Evolutionary conservation across 2,329 filamentous ascomycete species (phyloP).

Genomic region (Calonectria naviculata): DNA sequence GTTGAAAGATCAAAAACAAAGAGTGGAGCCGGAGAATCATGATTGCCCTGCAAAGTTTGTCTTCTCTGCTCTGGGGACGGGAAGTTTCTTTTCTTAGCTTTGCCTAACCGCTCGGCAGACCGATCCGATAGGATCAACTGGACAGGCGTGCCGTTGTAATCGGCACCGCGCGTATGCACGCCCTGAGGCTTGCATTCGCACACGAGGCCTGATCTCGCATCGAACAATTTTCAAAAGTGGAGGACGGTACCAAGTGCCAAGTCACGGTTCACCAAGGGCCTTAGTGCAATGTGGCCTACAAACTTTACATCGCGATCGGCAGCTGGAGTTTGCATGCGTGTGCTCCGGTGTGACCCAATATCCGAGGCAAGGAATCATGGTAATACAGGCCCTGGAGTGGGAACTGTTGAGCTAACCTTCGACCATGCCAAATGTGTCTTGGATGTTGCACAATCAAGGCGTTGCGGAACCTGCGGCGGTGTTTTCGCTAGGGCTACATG

Average conservation of each 20-base stretch:
- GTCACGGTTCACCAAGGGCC: not conserved
- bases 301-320: constrained; percentile 1
- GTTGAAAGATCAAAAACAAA: not conserved
- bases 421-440: not conserved
- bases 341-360: not conserved
- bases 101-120: not conserved
- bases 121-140: not conserved
- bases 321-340: not conserved
- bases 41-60: not conserved
- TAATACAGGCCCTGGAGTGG: not conserved
- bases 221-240: not conserved
- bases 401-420: not conserved
- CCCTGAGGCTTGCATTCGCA: not conserved
- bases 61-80: not conserved
- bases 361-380: not conserved
- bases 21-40: not conserved
- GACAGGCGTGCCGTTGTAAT: not conserved
- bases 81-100: constrained; percentile 1
- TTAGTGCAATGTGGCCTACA: not conserved
- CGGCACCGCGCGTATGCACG: not conserved
- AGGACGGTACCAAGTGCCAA: not conserved
- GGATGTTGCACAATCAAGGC: not conserved
- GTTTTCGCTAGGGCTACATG: not conserved
- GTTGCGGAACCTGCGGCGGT: not conserved
- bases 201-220: not conserved